Evolutionary conservation across 2,329 filamentous ascomycete genomes (phyloP), one percentile per base, ranked within the genome.

Genomic region (Amylocarpus encephaloides): DNA sequence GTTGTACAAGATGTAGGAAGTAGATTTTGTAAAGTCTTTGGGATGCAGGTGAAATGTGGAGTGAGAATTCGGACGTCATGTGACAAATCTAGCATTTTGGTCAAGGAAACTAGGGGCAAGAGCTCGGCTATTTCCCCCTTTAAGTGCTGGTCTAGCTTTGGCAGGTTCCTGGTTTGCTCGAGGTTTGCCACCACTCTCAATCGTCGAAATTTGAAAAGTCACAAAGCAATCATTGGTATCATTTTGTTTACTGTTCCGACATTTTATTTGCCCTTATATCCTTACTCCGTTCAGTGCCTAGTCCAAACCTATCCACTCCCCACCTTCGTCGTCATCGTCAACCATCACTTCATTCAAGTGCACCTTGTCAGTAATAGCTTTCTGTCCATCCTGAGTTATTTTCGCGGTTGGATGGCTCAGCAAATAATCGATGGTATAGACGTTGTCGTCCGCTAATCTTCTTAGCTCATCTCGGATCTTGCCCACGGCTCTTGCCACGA

Each of bases 381-480:
- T 66, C 26, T 66, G 59, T n/a, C 62, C 55, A 52, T 64, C 65
- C 53, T 63, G 55, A 58, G 59, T 52, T 40, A 42, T 41, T 26
- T 59, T 56, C 1, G 47, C 50, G 9, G 69, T 59, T 9, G 77
- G 76, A 64, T 78, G 76, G 15, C 72, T 73, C 2, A 86, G 71
- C 30, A 96, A 72, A 64, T 94, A 96, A 63, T 95, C 88, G 48
- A 96, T 83, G 67, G 86, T 86, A 70, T 95, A 94, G 46, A 86
- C 76, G 63, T 96, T 97, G 66, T 91, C 86, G 60, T 96, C 90
- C 0, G 88, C 88, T 56, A 96, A 70, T 58, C 82, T 80, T 66
- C 88, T 82, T 54, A 97, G 79, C 64, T 95, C 91, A 51, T 86
- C 83, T 58, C 87, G 80, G 71, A 96, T 89, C 63, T 83, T 83